Percentiles rank a stretch among this genome's conserved stretches.
Conservation (phyloP, 176 grass and related monocot species). For the Eragrostis curvula region DNA sequence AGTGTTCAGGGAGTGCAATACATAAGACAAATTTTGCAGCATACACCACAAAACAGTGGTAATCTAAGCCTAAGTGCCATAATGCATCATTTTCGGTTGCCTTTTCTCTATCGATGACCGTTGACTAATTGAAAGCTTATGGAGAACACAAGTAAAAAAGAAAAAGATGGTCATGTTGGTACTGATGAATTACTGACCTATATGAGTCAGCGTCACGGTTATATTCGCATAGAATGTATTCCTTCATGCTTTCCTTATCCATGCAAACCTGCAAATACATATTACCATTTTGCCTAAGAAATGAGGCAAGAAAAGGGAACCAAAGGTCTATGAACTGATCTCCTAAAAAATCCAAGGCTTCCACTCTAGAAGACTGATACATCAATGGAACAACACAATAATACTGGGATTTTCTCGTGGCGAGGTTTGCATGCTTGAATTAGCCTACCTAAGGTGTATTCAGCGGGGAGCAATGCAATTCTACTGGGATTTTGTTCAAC, state of each 20-base stretch:
- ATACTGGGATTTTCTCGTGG: neutral
- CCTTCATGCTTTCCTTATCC: slow-evolving; percentile 77
- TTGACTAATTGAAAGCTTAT: neutral
- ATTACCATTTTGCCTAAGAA: neutral
- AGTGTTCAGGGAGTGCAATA: neutral
- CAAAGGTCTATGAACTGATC: neutral
- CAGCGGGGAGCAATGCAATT: neutral
- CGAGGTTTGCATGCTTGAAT: neutral
- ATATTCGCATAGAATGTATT: slow-evolving; percentile 96
- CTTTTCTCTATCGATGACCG: neutral
- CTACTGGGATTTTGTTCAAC: slow-evolving; percentile 8
- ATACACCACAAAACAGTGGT: neutral
- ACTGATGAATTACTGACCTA: slow-evolving; percentile 50
- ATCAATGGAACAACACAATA: too few relatives aligned
- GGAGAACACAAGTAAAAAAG: slow-evolving; percentile 23
- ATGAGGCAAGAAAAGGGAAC: slow-evolving; percentile 1
- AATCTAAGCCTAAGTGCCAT: neutral
- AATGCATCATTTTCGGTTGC: neutral
- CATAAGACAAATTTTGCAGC: neutral
- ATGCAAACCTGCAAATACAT: slow-evolving; percentile 69
- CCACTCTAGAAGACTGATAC: neutral
- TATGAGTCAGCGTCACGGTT: slow-evolving; percentile 97
- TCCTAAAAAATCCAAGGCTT: slow-evolving; percentile 5
- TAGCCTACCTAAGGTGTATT: neutral
- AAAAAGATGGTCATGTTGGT: neutral